phyloP scores from a whole-genome alignment of 1,284 basidiomycete species.

The Sporisorium reilianum region DNA sequence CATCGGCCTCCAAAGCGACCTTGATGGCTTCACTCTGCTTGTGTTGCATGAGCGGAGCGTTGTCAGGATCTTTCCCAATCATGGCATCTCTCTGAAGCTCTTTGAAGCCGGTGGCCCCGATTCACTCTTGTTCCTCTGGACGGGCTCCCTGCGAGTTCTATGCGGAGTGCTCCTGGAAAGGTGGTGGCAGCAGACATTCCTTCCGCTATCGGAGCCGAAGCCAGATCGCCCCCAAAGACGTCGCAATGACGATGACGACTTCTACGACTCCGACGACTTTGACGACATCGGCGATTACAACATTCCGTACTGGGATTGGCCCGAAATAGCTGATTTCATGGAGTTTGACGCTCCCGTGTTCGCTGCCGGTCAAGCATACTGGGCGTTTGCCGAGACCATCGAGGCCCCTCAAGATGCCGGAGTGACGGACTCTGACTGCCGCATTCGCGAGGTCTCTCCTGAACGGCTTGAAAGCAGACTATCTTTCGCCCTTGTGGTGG shows the following conservation, averaged over 20 bases:
- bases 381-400: slow-evolving; percentile 2
- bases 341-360: no score
- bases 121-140: background rate
- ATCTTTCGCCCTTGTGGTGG: background rate
- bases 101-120: background rate
- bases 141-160: background rate
- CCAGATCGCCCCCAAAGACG: no score
- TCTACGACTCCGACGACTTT: no score
- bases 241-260: background rate
- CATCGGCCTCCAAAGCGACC: slow-evolving; percentile 9
- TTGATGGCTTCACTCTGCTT: slow-evolving; percentile 10
- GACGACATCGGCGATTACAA: no score
- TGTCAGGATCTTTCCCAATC: background rate
- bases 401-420: background rate
- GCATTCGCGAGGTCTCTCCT: background rate
- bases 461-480: background rate
- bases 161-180: background rate
- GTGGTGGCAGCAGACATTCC: background rate
- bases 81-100: background rate
- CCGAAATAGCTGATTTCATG: no score
- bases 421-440: no score
- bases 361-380: background rate
- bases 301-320: no score
- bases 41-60: background rate
- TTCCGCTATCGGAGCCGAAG: background rate